Conservation (phyloP, 2,329 filamentous ascomycete genomes). For the Rutstroemia sp. region DNA sequence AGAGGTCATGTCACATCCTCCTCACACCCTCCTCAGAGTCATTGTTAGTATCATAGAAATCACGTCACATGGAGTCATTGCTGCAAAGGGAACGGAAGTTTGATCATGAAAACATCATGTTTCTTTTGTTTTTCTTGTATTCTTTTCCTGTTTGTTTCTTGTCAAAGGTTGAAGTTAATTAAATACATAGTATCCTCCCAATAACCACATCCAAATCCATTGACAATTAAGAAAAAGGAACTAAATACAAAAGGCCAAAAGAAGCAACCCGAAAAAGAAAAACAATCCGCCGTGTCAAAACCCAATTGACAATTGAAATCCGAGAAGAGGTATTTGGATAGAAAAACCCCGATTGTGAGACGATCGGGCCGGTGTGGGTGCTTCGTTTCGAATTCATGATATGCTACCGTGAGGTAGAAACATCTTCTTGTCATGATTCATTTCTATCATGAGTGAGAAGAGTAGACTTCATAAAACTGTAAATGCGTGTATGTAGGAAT, state of each 20-base stretch:
- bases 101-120: neutral
- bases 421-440: conserved; percentile 4
- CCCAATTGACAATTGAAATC: neutral
- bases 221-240: neutral
- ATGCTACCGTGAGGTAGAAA: neutral
- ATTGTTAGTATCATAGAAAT: no score
- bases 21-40: no score
- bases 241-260: conserved; percentile 5
- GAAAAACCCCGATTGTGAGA: conserved; percentile 4
- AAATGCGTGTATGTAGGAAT: neutral
- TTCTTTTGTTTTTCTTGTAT: neutral
- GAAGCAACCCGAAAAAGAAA: neutral
- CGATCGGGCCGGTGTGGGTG: conserved; percentile 4
- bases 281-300: neutral
- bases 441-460: conserved; percentile 5
- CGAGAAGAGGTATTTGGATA: neutral
- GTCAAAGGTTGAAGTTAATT: neutral
- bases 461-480: neutral
- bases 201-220: neutral
- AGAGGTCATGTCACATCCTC: neutral
- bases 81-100: neutral
- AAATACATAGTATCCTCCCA: neutral
- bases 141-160: neutral
- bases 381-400: neutral
- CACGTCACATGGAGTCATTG: neutral